Evolutionary conservation across 2,329 filamentous ascomycete species (phyloP).

Genomic region (Dactylellina parvicollis): DNA sequence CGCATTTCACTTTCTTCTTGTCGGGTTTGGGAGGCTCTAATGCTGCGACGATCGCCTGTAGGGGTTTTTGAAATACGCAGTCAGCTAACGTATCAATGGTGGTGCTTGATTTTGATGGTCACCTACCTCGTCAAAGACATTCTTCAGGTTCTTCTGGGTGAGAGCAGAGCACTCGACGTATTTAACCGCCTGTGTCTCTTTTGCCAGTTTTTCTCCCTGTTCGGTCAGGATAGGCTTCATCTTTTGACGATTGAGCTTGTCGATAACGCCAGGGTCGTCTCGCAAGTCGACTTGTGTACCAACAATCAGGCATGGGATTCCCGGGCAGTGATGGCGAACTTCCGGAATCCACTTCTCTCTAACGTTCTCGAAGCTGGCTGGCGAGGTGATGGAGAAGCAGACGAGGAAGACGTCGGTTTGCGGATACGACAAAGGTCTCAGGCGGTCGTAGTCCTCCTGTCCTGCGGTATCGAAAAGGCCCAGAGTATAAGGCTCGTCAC

Average conservation of each 20-base stretch:
- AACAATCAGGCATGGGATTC: constrained; percentile 96
- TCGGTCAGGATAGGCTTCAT: constrained; percentile 92
- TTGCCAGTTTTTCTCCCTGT: constrained; percentile 95
- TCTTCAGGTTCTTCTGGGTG: constrained; percentile 98
- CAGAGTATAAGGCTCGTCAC: constrained; percentile 96
- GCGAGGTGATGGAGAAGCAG: constrained; percentile 97
- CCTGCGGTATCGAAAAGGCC: constrained; percentile 98
- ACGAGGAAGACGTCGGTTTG: constrained; percentile 99
- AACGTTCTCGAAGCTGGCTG: constrained; percentile 98
- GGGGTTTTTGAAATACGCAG: constrained; percentile 55
- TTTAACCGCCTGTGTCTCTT: constrained; percentile 96
- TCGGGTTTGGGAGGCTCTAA: constrained; percentile 80
- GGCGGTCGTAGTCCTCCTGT: constrained; percentile 98
- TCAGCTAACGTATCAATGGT: not conserved
- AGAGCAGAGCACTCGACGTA: constrained; percentile 96
- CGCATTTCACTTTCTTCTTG: constrained; percentile 81
- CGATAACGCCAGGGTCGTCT: constrained; percentile 84
- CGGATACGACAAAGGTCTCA: constrained; percentile 94
- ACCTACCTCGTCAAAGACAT: constrained; percentile 96
- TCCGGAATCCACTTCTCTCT: constrained; percentile 73
- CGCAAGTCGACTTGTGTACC: constrained; percentile 97
- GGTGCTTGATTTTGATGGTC: not conserved
- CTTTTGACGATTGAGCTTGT: constrained; percentile 94
- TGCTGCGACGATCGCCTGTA: constrained; percentile 90
- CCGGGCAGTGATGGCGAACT: constrained; percentile 97